Evolutionary conservation across 2,329 filamentous ascomycete species (phyloP).

Genomic region (Rutstroemia sp.): DNA sequence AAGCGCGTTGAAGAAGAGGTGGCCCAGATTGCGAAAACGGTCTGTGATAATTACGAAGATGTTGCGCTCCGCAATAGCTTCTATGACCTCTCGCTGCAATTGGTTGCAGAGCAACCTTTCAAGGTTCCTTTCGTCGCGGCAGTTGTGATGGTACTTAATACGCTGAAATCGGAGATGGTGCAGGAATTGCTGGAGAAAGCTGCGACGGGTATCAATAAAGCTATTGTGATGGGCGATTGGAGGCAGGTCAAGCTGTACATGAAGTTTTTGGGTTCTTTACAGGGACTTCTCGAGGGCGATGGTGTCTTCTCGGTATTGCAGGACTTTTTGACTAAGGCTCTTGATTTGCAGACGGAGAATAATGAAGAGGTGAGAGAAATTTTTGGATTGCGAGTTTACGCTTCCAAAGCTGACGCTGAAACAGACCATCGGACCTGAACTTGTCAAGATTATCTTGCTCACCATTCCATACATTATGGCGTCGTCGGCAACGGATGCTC

Average conservation of each 20-base stretch:
- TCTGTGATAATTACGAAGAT: conserved; percentile 81
- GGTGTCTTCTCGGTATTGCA: conserved; percentile 80
- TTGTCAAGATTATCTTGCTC: conserved; percentile 93
- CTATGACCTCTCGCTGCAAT: conserved; percentile 64
- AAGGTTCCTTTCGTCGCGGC: conserved; percentile 95
- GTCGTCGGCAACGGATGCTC: conserved; percentile 60
- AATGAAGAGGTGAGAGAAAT: conserved; percentile 70
- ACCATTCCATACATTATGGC: conserved; percentile 88
- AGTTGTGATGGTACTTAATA: conserved; percentile 73
- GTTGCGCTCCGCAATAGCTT: conserved; percentile 68
- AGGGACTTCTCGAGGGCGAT: conserved; percentile 71
- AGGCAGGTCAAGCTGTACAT: conserved; percentile 84
- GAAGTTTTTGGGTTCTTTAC: conserved; percentile 82
- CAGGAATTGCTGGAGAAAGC: conserved; percentile 61
- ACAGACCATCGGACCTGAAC: conserved; percentile 67
- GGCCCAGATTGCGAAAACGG: conserved; percentile 63
- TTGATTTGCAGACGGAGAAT: conserved; percentile 85
- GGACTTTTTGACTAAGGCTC: conserved; percentile 85
- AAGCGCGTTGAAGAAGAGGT: conserved; percentile 75
- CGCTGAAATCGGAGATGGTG: conserved; percentile 66
- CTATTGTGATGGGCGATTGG: conserved; percentile 71
- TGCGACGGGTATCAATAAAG: conserved; percentile 54
- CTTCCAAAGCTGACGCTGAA: conserved; percentile 7
- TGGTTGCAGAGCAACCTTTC: conserved; percentile 85
- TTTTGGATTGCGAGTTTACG: not conserved